Evolutionary conservation across 257 asterid species (phyloP), one percentile per base, ranked within the genome.

Genomic region (Cinchona pubescens): DNA sequence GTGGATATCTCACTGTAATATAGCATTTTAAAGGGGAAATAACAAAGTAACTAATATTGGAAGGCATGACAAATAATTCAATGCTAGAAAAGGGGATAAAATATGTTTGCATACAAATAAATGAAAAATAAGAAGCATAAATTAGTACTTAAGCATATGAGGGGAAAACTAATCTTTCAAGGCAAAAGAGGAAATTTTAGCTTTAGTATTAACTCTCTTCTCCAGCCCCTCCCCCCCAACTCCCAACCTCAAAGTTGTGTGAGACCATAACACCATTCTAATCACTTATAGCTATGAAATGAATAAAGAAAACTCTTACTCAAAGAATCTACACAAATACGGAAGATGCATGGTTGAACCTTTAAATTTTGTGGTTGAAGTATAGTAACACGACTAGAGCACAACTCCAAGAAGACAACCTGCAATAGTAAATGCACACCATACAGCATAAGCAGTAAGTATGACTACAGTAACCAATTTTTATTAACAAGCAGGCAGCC

Each of bases 341-440:
- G 16, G 74, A 79, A 70, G 21, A 62, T 27, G 76, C 23, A 46
- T 61, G 48, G 10, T 66, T 73, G 64, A 9, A 94, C 97, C 99
- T 90, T 91, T 56, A 89, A 76, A 84, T 85, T 75, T 43, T 88
- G 96, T 61, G 90, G 96, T 21, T 86, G 83, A 81, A 94, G 97
- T 78, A 90, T 58, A 53, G 92, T 85, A 69, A 90, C 79, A 19
- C 97, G 96, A 73, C 96, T 82, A 37, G 97, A 76, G 78, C 99
- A 94, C 75, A 94, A 80, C 87, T 94, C 99, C 88, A 92, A 76
- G 82, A 87, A 94, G 55, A 94, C 96, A 67, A 85, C 97, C 99
- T 94, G 87, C 67, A 85, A 63, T 45, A 65, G 65, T 35, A 69
- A 71, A 49, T 18, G 66, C 10, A 58, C 61, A 11, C n/a, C 37